These are phyloP conservation scores for Talaromyces rugulosus DNA, from an alignment of 2,329 filamentous ascomycete species.

Conservation along the genomic window DNA sequence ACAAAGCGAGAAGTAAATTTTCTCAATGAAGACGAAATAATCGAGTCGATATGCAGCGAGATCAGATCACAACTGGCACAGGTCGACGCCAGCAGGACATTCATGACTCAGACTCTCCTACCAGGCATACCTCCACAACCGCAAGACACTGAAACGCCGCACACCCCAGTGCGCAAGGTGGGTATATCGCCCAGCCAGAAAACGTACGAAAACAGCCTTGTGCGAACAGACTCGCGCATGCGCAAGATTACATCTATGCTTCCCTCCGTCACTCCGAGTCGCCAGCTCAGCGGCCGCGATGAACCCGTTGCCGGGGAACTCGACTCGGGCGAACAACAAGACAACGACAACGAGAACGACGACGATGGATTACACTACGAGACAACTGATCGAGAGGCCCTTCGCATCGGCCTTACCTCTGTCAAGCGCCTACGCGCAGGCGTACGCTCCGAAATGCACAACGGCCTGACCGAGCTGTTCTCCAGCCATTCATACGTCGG, in stretches of 20 bases:
- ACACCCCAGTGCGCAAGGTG: conserved; percentile 2
- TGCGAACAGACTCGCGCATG: conserved; percentile 81
- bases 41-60: conserved; percentile 75
- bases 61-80: conserved; percentile 74
- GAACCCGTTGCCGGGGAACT: not conserved
- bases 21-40: conserved; percentile 94
- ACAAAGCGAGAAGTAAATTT: conserved; percentile 98
- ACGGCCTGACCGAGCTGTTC: conserved; percentile 80
- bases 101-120: conserved; percentile 87
- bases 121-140: conserved; percentile 52
- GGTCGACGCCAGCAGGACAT: conserved; percentile 90
- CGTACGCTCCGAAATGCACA: conserved; percentile 78
- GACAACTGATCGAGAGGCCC: conserved; percentile 62
- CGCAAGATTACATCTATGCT: conserved; percentile 98
- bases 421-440: conserved; percentile 77
- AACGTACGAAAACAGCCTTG: conserved; percentile 78
- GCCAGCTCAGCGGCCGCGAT: conserved; percentile 26
- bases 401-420: conserved; percentile 72
- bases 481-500: conserved; percentile 89
- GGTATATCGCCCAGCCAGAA: conserved; percentile 41
- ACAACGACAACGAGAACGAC: conserved; percentile 43
- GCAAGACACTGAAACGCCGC: not conserved
- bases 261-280: conserved; percentile 47
- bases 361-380: conserved; percentile 65
- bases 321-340: conserved; percentile 13